Conservation (phyloP, 169 alveolate genomes). For the Cryptosporidium xiaoi region DNA sequence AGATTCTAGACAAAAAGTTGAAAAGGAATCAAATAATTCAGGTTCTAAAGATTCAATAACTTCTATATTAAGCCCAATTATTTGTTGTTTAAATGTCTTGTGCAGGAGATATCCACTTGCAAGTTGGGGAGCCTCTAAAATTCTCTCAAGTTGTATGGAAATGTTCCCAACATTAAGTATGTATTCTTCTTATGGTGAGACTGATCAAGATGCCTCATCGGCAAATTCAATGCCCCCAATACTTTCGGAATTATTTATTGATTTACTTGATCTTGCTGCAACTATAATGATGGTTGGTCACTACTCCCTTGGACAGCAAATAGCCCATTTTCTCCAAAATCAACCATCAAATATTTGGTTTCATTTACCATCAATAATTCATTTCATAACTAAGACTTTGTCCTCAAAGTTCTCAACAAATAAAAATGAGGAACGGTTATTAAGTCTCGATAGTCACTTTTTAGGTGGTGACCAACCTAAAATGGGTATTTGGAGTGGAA, state of each 20-base stretch:
- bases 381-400: conserved; percentile 32
- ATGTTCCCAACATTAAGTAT: conserved; percentile 70
- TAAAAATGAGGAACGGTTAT: conserved; percentile 1
- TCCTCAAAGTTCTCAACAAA: conserved; percentile 7
- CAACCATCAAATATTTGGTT: conserved; percentile 73
- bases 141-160: conserved; percentile 70
- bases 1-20: conserved; percentile 20
- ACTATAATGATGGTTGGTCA: conserved; percentile 72
- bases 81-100: conserved; percentile 48
- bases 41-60: conserved; percentile 19
- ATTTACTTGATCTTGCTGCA: conserved; percentile 68
- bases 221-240: conserved; percentile 42
- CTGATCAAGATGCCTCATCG: conserved; percentile 19
- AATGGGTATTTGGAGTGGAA: conserved; percentile 60
- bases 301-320: conserved; percentile 67
- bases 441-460: background rate
- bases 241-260: conserved; percentile 68
- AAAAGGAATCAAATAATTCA: background rate
- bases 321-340: conserved; percentile 65
- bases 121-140: conserved; percentile 75
- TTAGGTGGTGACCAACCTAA: conserved; percentile 22
- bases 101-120: conserved; percentile 73
- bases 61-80: conserved; percentile 51
- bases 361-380: conserved; percentile 65
- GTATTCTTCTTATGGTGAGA: conserved; percentile 70